Conservation (phyloP, 441 rosid species). For the Isatis lusitanica region DNA sequence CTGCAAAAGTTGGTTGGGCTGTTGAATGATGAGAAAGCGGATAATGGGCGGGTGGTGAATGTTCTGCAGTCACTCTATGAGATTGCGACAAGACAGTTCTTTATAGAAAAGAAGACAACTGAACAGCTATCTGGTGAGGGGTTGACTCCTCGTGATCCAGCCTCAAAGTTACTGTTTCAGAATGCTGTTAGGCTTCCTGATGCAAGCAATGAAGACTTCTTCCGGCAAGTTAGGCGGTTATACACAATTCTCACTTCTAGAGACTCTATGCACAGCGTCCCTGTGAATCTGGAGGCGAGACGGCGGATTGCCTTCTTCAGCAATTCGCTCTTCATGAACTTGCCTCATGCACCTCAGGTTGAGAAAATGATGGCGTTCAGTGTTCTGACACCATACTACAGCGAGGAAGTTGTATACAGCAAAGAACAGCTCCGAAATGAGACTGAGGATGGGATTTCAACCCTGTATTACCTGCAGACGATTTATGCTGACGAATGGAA, state of each 20-base stretch:
- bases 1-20: constrained; percentile 64
- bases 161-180: constrained; percentile 64
- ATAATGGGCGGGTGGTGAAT: constrained; percentile 71
- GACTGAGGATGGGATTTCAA: constrained; percentile 92
- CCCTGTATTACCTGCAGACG: constrained; percentile 77
- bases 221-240: constrained; percentile 77
- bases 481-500: constrained; percentile 88
- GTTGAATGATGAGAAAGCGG: constrained; percentile 53
- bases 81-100: constrained; percentile 68
- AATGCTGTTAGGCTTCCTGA: constrained; percentile 69
- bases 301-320: constrained; percentile 91
- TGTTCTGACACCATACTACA: constrained; percentile 86
- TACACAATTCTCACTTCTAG: constrained; percentile 76
- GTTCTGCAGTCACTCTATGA: constrained; percentile 78
- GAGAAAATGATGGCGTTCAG: constrained; percentile 97
- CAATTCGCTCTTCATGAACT: constrained; percentile 91
- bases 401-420: constrained; percentile 83
- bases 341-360: constrained; percentile 95
- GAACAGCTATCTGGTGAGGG: constrained; percentile 64
- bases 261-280: constrained; percentile 80
- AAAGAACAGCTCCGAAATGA: constrained; percentile 79
- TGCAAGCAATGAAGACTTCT: constrained; percentile 61
- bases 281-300: constrained; percentile 86
- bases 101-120: constrained; percentile 54
- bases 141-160: constrained; percentile 66